A percentile compares a stretch with the other conserved stretches of the same genome.
These are phyloP conservation scores for Mycosarcoma maydis DNA, from an alignment of 1,284 basidiomycete genomes.

Conservation along the genomic window DNA sequence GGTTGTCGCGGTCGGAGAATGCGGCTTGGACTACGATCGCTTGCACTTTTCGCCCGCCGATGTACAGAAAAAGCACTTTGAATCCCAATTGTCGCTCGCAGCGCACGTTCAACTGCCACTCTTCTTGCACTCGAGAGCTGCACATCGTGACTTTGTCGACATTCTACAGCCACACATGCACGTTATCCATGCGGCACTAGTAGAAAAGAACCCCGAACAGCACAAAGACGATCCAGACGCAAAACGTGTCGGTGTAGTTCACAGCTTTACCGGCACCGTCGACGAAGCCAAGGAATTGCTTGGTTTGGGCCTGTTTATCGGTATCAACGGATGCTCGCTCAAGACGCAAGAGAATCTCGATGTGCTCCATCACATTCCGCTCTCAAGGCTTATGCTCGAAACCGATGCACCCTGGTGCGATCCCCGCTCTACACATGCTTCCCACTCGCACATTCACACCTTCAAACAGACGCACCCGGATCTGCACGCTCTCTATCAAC, in stretches of 20 bases:
- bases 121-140: conserved; percentile 83
- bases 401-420: conserved; percentile 79
- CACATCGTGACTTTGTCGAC: conserved; percentile 74
- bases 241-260: conserved; percentile 73
- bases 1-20: conserved; percentile 80
- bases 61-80: conserved; percentile 77
- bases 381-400: conserved; percentile 79
- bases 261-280: conserved; percentile 81
- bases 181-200: conserved; percentile 12
- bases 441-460: conserved; percentile 72
- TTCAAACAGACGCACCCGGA: conserved; percentile 68
- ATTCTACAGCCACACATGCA: conserved; percentile 70
- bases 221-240: conserved; percentile 14
- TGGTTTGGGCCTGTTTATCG: conserved; percentile 69
- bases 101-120: conserved; percentile 79
- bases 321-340: conserved; percentile 83
- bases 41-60: conserved; percentile 76
- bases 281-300: conserved; percentile 79
- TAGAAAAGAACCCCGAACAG: not conserved
- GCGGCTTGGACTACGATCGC: conserved; percentile 88
- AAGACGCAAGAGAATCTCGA: conserved; percentile 80
- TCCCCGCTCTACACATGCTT: conserved; percentile 80
- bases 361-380: conserved; percentile 74
- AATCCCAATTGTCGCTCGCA: conserved; percentile 77
- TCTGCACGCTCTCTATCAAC: conserved; percentile 72